These are phyloP conservation scores for Capsicum chinense DNA, from an alignment of 257 asterid species.

Conservation along the genomic window DNA sequence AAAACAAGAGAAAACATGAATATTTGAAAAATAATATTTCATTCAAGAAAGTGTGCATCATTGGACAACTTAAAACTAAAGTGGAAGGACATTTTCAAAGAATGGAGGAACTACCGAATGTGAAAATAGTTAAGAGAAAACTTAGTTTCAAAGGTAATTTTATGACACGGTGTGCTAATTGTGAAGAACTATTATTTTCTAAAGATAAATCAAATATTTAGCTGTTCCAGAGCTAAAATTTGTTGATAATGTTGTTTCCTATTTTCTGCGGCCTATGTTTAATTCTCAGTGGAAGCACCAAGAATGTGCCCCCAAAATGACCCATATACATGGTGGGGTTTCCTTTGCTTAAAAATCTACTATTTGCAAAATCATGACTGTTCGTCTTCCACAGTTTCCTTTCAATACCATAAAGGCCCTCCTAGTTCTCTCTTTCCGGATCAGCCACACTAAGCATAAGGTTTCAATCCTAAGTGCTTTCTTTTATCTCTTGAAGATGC, in stretches of 20 bases:
- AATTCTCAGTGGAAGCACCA: neutral
- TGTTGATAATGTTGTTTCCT: neutral
- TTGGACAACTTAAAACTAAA: too few relatives aligned
- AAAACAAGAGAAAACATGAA: neutral
- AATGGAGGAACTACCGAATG: too few relatives aligned
- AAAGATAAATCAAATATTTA: neutral
- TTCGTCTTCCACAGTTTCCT: neutral
- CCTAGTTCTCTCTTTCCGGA: neutral
- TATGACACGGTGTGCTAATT: neutral
- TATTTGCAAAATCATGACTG: neutral
- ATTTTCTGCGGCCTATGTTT: neutral
- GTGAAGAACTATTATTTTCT: neutral
- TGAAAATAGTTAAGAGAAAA: too few relatives aligned
- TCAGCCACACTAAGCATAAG: neutral
- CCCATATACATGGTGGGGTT: neutral
- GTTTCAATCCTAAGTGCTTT: neutral
- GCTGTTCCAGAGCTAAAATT: neutral
- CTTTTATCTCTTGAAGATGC: neutral
- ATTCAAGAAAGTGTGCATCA: neutral
- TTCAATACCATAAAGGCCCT: neutral
- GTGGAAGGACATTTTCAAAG: neutral
- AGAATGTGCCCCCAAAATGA: neutral
- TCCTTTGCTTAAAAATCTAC: neutral
- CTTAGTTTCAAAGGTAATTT: neutral
- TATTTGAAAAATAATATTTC: neutral